A percentile compares a stretch with the other conserved stretches of the same genome.
Conservation (phyloP, 306 rosid species). For the Fragaria iinumae region DNA sequence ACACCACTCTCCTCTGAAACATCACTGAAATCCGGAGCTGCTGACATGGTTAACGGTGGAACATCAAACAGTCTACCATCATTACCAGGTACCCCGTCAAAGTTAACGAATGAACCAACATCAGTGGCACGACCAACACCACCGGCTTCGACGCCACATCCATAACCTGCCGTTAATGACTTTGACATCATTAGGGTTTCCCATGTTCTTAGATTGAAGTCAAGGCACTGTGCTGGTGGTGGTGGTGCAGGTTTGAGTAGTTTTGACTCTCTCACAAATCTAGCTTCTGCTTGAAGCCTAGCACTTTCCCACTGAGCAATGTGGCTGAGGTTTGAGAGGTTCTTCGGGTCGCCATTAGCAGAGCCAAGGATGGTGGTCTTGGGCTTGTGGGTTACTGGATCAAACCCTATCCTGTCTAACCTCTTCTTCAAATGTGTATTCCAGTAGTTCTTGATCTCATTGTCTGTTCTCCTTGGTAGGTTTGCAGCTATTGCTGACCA, state of each 20-base stretch:
- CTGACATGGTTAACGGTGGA: not conserved
- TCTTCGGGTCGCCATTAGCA: slow-evolving; percentile 11
- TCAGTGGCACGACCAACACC: not conserved
- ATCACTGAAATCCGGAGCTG: not conserved
- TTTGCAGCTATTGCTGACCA: slow-evolving; percentile 28
- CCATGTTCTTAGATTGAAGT: slow-evolving; percentile 16
- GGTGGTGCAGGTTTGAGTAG: not conserved
- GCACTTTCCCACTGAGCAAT: slow-evolving; percentile 28
- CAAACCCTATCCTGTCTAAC: slow-evolving; percentile 18
- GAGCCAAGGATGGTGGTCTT: slow-evolving; percentile 10
- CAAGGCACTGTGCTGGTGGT: not conserved
- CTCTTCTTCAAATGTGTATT: slow-evolving; percentile 23
- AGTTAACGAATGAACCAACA: not conserved
- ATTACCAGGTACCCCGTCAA: not conserved
- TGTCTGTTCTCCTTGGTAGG: slow-evolving; percentile 25
- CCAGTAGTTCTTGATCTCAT: slow-evolving; percentile 31
- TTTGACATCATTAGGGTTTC: not conserved
- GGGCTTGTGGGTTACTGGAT: slow-evolving; percentile 29
- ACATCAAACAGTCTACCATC: not conserved
- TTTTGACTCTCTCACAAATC: slow-evolving; percentile 11
- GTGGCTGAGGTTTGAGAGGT: slow-evolving; percentile 20
- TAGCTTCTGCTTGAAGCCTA: slow-evolving; percentile 30
- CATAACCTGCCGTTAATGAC: not conserved
- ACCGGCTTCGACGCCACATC: not conserved
- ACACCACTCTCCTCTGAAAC: not conserved